Evolutionary conservation across 2,329 filamentous ascomycete species (phyloP), one percentile per base, ranked within the genome.

Genomic region (Pseudogymnoascus sp.): DNA sequence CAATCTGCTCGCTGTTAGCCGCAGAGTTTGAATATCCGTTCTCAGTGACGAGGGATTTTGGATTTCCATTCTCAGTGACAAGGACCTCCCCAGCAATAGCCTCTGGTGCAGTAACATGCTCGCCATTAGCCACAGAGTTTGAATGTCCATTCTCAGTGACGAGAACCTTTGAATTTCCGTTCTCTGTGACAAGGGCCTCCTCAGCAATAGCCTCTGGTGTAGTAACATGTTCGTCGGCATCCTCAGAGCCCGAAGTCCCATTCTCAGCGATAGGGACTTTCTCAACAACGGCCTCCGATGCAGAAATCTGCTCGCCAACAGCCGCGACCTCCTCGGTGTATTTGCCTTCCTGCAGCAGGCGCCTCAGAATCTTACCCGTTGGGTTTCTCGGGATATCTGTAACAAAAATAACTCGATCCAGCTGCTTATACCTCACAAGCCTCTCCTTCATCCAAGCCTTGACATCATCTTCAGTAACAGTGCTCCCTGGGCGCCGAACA

Each of bases 381-480:
- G 78, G 72, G 2, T 78, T 78, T 56, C 78, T 78, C 4, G 80
- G 80, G 36, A 82, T 79, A 28, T 76, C 71, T 50, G 80, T 76
- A 12, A 81, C 75, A 62, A 82, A 82, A 21, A 77, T 68, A 7
- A 82, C 75, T 5, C 78, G 77, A 7, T 78, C 78, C 0, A 81
- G 67, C 2, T 73, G 72, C 65, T 82, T 82, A 71, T 81, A 82
- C 61, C 76, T 77, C 6, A 78, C 78, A 23, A 82, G 71, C 53
- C 74, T 75, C 1, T 67, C 64, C 11, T 73, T 71, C 11, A 78
- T 70, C 64, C 76, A 79, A 10, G 69, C 68, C 61, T 79, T 77
- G n/a, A 81, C 74, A 62, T 80, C 75, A 21, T 77, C 68, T 34
- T 74, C 75, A 0, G 70, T 75, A 16, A 78, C 62, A 63, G 59